Conservation (phyloP, 805 yeast species). For the Diddensiella transvaalensis region DNA sequence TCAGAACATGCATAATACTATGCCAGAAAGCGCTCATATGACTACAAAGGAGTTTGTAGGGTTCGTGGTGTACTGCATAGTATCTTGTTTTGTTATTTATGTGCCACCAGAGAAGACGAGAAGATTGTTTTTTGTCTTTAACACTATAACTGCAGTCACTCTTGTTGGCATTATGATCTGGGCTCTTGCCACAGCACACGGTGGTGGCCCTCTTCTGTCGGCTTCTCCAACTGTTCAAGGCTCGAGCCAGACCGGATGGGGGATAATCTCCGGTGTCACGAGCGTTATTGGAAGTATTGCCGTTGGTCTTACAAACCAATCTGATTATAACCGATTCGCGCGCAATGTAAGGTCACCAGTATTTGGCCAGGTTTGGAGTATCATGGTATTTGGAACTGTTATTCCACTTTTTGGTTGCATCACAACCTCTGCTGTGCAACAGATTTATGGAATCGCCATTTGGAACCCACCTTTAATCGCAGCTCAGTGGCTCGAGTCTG, state of each 20-base stretch:
- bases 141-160: conserved; percentile 39
- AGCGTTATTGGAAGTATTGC: conserved; percentile 40
- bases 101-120: conserved; percentile 32
- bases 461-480: conserved; percentile 47
- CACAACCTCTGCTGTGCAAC: conserved; percentile 42
- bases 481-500: conserved; percentile 39
- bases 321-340: conserved; percentile 43
- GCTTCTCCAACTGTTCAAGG: conserved; percentile 29
- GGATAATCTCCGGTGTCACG: conserved; percentile 39
- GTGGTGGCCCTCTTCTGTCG: conserved; percentile 23
- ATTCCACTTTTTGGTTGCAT: conserved; percentile 47
- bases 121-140: conserved; percentile 35
- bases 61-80: conserved; percentile 38
- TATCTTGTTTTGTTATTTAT: conserved; percentile 6
- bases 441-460: conserved; percentile 38
- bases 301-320: conserved; percentile 40
- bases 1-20: conserved; percentile 38
- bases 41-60: conserved; percentile 39
- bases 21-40: conserved; percentile 37
- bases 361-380: conserved; percentile 38
- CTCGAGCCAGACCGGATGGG: conserved; percentile 36
- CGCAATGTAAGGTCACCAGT: conserved; percentile 37
- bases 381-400: conserved; percentile 39
- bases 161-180: conserved; percentile 24
- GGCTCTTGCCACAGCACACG: conserved; percentile 27